Evolutionary conservation across 176 grass and related monocot genomes (phyloP), one percentile per base, ranked within the genome.

Genomic region (Eragrostis nindensis): DNA sequence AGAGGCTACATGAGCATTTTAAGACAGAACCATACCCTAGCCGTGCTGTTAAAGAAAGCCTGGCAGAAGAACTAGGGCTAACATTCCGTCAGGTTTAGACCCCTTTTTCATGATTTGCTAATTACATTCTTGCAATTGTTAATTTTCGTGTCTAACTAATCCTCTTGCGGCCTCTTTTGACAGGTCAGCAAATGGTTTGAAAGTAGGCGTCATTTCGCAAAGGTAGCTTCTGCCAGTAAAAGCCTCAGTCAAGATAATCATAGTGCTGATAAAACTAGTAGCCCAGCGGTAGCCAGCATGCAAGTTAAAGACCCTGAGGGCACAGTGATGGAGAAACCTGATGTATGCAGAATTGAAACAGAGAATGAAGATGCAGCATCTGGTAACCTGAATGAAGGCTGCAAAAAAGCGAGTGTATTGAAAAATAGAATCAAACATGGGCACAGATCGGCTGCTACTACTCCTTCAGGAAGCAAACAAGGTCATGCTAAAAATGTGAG

Each of bases 141-240:
- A 48, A 36, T 71, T 47, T 56, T 87, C n/a, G 59, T 52, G 47
- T 52, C 44, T 84, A n/a, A n/a, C n/a, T n/a, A 43, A 76, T n/a
- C 38, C 21, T 83, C 7, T 11, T 83, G 44, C 75, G 76, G 6
- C 66, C 84, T 88, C 8, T 82, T 52, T 43, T 82, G 26, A 75
- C 69, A 89, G 90, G 78, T 92, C 63, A 80, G 66, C 62, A 92
- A 61, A 83, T 92, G 90, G 90, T 92, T 92, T 83, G 90, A 71
- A 82, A 62, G 15, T 86, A 71, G 42, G 22, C 90, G 83, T 47
- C 62, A 59, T 80, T 55, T 38, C 8, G 16, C 76, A 71, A 88
- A 66, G 82, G 61, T 10, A 47, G 79, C 77, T 77, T 67, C 84
- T 66, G 52, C n/a, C 15, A 78, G 40, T 42, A 80, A 63, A 68